Conservation (phyloP, 768 basidiomycete species). For the Mycena belliarum region DNA sequence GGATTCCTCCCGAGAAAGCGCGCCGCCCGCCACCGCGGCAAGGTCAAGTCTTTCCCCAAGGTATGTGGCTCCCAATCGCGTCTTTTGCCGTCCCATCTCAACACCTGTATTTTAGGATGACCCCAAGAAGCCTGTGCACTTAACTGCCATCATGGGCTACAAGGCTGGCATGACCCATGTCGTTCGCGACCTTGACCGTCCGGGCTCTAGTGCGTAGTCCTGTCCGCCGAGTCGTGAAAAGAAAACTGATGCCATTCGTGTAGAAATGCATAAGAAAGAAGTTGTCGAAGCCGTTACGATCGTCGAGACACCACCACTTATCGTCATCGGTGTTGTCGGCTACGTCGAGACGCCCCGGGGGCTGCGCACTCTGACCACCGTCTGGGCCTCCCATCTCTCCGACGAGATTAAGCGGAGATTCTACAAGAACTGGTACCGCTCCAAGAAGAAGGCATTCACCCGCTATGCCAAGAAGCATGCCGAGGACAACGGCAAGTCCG, state of each 20-base stretch:
- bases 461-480: slow-evolving; percentile 99
- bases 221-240: no score
- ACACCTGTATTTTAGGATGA: slow-evolving; percentile 70
- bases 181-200: slow-evolving; percentile 98
- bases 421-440: slow-evolving; percentile 99
- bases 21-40: slow-evolving; percentile 95
- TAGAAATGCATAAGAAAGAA: slow-evolving; percentile 99
- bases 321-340: slow-evolving; percentile 96
- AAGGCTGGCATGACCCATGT: slow-evolving; percentile 99
- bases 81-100: background rate
- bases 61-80: slow-evolving; percentile 43
- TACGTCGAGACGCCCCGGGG: slow-evolving; percentile 99
- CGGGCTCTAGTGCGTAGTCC: slow-evolving; percentile 89
- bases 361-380: slow-evolving; percentile 96
- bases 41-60: slow-evolving; percentile 99
- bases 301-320: slow-evolving; percentile 95
- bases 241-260: no score
- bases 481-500: slow-evolving; percentile 89
- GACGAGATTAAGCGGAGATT: slow-evolving; percentile 98
- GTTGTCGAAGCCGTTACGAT: slow-evolving; percentile 97
- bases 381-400: slow-evolving; percentile 97
- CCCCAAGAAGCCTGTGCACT: slow-evolving; percentile 97
- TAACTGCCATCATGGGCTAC: slow-evolving; percentile 98
- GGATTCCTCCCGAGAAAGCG: slow-evolving; percentile 98
- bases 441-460: slow-evolving; percentile 99